Evolutionary conservation across 192 early-diverging fungal species (phyloP), one percentile per base, ranked within the genome.

Genomic region (Rhizophagus prolifer): DNA sequence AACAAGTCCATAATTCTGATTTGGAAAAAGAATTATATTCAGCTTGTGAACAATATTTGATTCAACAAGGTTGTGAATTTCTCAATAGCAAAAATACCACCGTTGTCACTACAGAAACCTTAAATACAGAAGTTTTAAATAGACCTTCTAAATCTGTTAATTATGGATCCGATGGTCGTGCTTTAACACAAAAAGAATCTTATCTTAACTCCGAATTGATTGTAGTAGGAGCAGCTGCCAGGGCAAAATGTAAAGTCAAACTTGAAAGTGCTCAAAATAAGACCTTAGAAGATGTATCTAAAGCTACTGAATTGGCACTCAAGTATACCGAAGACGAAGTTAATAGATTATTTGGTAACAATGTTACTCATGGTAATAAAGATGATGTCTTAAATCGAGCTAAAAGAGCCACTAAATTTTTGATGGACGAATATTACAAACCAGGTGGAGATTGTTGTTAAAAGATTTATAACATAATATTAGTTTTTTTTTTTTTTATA

Each of bases 201-300:
- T 41, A 61, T 60, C 72, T 60, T 41, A 47, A 61, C 34, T 61
- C 58, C 12, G 72, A 61, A 74, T 74, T 74, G 36, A 74, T 61
- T 23, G 50, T 61, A n/a, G 54, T 23, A 28, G 72, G 72, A 23
- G 50, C 58, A 12, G 58, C 72, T 2, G 41, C 25, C 28, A 12
- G 21, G 30, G 70, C 70, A 23, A 46, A 54, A 7, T 16, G 44
- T 13, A 58, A 58, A 28, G 41, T 71, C 28, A 71, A 54, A 54
- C 25, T 16, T 13, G 25, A 36, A 9, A 28, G 70, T 14, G 16
- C 41, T 30, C 25, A 71, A 13, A 10, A 19, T n/a, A 50, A 71
- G 34, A 71, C 67, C 23, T 23, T 26, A 58, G 41, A 36, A 23
- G 44, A 71, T 71, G n/a, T 30, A 25, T 23, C 70, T 21, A 12